Percentiles rank a stretch among this genome's conserved stretches.
Evolutionary conservation across 1,139 yeast species (phyloP).

Genomic region (Suhomyces terraborum): DNA sequence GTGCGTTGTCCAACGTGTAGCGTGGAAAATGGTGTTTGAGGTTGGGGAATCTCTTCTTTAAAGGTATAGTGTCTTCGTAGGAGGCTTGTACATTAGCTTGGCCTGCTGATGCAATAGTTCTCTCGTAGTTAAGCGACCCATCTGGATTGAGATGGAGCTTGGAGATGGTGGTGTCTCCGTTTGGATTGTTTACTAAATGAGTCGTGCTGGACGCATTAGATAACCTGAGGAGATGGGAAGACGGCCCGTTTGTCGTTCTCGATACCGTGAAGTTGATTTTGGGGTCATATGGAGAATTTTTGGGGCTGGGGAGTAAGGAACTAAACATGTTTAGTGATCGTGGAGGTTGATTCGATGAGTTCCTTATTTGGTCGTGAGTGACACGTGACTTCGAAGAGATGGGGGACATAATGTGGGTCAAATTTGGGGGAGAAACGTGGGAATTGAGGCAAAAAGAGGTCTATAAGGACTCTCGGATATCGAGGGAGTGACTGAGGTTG

Average conservation of each 20-base stretch:
- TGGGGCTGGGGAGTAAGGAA: constrained; percentile 35
- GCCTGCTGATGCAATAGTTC: constrained; percentile 27
- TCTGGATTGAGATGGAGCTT: constrained; percentile 30
- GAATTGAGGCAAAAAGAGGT: too few species aligned
- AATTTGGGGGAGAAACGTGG: too few species aligned
- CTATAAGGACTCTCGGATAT: too few species aligned
- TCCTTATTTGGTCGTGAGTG: neutral
- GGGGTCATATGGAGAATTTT: constrained; percentile 24
- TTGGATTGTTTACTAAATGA: neutral
- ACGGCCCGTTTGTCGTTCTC: neutral
- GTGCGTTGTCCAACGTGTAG: constrained; percentile 28
- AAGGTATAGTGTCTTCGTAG: constrained; percentile 44
- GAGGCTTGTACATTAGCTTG: constrained; percentile 27
- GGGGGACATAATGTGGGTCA: too few species aligned
- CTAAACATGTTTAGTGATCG: constrained; percentile 30
- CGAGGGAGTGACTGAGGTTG: too few species aligned
- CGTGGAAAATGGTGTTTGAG: constrained; percentile 46
- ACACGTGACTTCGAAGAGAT: neutral
- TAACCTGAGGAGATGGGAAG: constrained; percentile 7
- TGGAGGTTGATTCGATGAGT: neutral
- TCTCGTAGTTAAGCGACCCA: constrained; percentile 32
- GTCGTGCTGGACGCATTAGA: neutral
- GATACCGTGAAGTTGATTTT: constrained; percentile 2
- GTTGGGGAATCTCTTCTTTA: constrained; percentile 42
- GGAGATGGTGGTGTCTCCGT: constrained; percentile 9